These are phyloP conservation scores for Fusarium sp. DNA, from an alignment of 2,329 filamentous ascomycete species.

Conservation along the genomic window DNA sequence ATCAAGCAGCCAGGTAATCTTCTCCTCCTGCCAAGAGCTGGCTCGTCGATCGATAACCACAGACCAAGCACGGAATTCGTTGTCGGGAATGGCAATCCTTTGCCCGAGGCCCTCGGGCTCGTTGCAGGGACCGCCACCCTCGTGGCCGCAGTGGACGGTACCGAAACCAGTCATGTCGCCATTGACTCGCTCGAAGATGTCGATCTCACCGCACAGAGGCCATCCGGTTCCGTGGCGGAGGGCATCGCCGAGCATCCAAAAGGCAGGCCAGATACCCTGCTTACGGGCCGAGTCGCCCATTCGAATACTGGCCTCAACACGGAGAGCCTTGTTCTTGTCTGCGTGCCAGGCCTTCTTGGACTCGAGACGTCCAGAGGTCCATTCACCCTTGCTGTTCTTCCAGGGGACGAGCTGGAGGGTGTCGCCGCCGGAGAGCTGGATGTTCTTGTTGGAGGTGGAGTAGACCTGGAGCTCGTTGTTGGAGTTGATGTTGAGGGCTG, in stretches of 20 bases:
- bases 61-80: slow-evolving; percentile 62
- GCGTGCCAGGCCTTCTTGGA: slow-evolving; percentile 59
- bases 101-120: slow-evolving; percentile 56
- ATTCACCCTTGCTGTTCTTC: slow-evolving; percentile 51
- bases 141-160: slow-evolving; percentile 59
- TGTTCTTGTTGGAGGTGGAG: slow-evolving; percentile 55
- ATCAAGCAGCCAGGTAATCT: slow-evolving; percentile 61
- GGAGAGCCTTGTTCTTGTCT: slow-evolving; percentile 52
- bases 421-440: slow-evolving; percentile 62
- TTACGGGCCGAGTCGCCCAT: slow-evolving; percentile 56
- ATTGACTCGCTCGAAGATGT: slow-evolving; percentile 63
- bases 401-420: slow-evolving; percentile 64
- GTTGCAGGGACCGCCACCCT: slow-evolving; percentile 59
- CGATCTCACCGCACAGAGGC: slow-evolving; percentile 63
- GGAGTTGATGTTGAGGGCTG: slow-evolving; percentile 55
- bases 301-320: slow-evolving; percentile 58
- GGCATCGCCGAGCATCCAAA: slow-evolving; percentile 63
- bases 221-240: slow-evolving; percentile 58
- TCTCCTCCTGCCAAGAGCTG: slow-evolving; percentile 57
- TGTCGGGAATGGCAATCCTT: slow-evolving; percentile 54
- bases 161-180: slow-evolving; percentile 58
- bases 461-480: slow-evolving; percentile 64
- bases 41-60: slow-evolving; percentile 59
- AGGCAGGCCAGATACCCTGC: slow-evolving; percentile 65
- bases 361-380: slow-evolving; percentile 64